Evolutionary conservation across 768 basidiomycete genomes (phyloP).

Genomic region (Kwoniella botswanensis): DNA sequence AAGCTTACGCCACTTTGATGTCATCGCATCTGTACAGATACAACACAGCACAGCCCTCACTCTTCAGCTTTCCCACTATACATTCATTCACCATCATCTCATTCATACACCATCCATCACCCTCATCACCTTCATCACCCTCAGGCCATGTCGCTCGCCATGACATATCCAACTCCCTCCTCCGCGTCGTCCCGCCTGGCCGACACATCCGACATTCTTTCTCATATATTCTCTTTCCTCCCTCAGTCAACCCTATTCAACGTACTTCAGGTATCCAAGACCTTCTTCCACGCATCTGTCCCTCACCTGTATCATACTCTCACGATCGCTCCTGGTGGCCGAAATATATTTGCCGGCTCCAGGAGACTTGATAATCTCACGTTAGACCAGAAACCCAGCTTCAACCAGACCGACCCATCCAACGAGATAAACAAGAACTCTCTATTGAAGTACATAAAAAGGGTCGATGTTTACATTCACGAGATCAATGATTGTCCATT

Average conservation of each 20-base stretch:
- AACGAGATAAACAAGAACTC: constrained; percentile 18
- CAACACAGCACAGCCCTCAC: too few relatives aligned
- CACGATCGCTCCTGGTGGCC: not conserved
- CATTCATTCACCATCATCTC: not conserved
- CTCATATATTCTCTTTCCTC: constrained; percentile 4
- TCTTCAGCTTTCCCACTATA: too few relatives aligned
- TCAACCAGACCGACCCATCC: not conserved
- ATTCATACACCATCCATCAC: not conserved
- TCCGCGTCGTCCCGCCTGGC: constrained; percentile 6
- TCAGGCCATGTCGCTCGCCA: not conserved
- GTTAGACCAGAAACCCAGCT: not conserved
- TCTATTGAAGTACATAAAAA: not conserved
- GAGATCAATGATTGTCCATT: constrained; percentile 24
- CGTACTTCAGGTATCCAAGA: constrained; percentile 8
- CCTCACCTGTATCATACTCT: constrained; percentile 15
- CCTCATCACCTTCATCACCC: not conserved
- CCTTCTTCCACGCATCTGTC: constrained; percentile 15
- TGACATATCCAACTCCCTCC: not conserved
- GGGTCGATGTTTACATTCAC: constrained; percentile 7
- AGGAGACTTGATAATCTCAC: constrained; percentile 10
- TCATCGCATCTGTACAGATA: too few relatives aligned
- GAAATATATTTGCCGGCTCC: constrained; percentile 16
- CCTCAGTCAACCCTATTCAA: not conserved
- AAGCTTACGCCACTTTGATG: too few relatives aligned
- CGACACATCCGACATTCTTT: constrained; percentile 11